Evolutionary conservation across 1,284 basidiomycete genomes (phyloP).

Genomic region (Filobasidium uniguttulatum): DNA sequence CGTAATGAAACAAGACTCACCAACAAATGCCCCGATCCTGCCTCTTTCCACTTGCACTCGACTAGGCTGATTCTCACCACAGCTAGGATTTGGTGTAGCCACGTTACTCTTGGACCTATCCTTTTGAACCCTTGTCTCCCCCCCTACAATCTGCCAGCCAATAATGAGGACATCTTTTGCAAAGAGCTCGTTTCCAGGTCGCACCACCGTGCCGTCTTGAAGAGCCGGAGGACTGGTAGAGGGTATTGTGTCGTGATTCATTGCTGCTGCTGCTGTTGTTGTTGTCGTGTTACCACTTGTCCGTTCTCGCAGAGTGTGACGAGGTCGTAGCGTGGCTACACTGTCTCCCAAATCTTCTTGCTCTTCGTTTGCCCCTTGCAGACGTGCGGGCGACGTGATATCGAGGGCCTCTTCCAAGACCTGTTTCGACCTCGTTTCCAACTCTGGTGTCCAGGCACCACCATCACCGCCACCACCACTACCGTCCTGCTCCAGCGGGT

Average conservation of each 20-base stretch:
- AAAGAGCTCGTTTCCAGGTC: too few species aligned
- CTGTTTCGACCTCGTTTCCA: neutral
- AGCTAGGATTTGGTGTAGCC: neutral
- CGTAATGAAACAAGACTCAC: neutral
- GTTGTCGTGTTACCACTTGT: too few species aligned
- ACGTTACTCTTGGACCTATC: neutral
- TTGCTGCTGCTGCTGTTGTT: too few species aligned
- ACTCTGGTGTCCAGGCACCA: too few species aligned
- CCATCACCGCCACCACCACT: too few species aligned
- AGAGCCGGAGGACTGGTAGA: too few species aligned
- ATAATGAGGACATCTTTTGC: conserved; percentile 9
- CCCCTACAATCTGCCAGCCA: conserved; percentile 15
- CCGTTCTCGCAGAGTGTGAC: too few species aligned
- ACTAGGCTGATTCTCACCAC: neutral
- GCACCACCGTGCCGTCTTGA: too few species aligned
- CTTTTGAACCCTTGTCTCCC: neutral
- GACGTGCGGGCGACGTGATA: too few species aligned
- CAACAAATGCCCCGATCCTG: conserved; percentile 13
- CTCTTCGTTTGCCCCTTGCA: neutral
- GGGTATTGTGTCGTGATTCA: too few species aligned
- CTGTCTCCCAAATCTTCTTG: neutral
- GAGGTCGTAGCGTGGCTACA: neutral
- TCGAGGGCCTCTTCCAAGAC: neutral
- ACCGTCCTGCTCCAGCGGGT: too few species aligned
- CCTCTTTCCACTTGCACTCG: conserved; percentile 1